A percentile compares a stretch with the other conserved stretches of the same genome.
Conservation (phyloP, 2,329 filamentous ascomycete species). For the Exophiala sideris region DNA sequence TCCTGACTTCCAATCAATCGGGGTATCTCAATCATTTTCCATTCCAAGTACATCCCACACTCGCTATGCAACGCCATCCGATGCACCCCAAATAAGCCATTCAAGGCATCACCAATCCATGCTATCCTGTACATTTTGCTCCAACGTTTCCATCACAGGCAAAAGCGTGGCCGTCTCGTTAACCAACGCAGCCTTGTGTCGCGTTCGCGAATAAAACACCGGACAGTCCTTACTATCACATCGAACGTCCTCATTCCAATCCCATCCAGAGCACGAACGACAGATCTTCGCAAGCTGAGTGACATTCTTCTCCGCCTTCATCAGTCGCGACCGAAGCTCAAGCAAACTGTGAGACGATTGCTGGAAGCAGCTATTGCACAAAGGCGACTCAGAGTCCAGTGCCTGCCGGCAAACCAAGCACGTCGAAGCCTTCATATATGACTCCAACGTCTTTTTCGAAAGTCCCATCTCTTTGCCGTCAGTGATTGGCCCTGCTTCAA, state of each 20-base stretch:
- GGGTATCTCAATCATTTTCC: too few relatives aligned
- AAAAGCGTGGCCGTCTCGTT: slow-evolving; percentile 37
- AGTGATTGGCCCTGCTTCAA: slow-evolving; percentile 44
- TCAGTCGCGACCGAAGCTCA: slow-evolving; percentile 60
- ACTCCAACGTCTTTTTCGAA: slow-evolving; percentile 77
- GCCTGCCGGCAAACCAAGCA: slow-evolving; percentile 73
- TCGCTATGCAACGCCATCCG: not conserved
- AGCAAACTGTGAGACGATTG: slow-evolving; percentile 58
- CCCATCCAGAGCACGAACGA: slow-evolving; percentile 71
- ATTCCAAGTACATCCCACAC: not conserved
- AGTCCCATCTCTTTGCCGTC: slow-evolving; percentile 31
- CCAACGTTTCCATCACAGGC: slow-evolving; percentile 38
- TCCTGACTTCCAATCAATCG: too few relatives aligned
- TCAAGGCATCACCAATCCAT: slow-evolving; percentile 36
- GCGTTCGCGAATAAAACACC: slow-evolving; percentile 67
- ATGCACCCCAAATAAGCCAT: not conserved
- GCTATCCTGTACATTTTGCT: slow-evolving; percentile 33
- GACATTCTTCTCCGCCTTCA: slow-evolving; percentile 60
- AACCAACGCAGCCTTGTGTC: slow-evolving; percentile 36
- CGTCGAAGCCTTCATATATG: slow-evolving; percentile 78
- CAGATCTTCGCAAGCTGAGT: slow-evolving; percentile 69
- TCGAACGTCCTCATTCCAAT: slow-evolving; percentile 70
- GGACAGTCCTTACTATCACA: slow-evolving; percentile 93
- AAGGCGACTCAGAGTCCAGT: slow-evolving; percentile 42
- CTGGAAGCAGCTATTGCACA: slow-evolving; percentile 39